A percentile compares a stretch with the other conserved stretches of the same genome.
Evolutionary conservation across 1,284 basidiomycete species (phyloP).

Genomic region (Anthracocystis panici-leucophaei): DNA sequence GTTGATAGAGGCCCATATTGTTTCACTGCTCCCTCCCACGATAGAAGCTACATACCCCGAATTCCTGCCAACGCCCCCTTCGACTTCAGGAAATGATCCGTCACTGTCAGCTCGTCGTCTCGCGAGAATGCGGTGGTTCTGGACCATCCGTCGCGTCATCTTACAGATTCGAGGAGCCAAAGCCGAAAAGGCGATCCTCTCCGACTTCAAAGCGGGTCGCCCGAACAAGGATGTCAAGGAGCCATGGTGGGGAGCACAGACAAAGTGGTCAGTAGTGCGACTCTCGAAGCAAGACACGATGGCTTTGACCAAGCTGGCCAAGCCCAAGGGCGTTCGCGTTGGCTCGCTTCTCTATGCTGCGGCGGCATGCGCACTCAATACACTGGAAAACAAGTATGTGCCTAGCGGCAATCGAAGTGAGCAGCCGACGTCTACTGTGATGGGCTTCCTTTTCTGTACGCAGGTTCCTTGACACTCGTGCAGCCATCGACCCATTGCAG

Average conservation of each 20-base stretch:
- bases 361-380: conserved; percentile 44
- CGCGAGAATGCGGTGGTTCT: conserved; percentile 46
- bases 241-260: conserved; percentile 50
- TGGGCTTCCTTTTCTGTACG: conserved; percentile 48
- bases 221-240: conserved; percentile 11
- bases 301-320: conserved; percentile 28
- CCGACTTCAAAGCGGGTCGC: conserved; percentile 41
- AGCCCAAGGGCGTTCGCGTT: conserved; percentile 37
- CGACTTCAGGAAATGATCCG: background rate
- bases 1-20: conserved; percentile 9
- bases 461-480: conserved; percentile 21
- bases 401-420: background rate
- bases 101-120: conserved; percentile 6
- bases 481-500: conserved; percentile 21
- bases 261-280: conserved; percentile 36
- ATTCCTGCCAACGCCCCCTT: conserved; percentile 10
- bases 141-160: conserved; percentile 43
- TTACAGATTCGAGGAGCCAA: conserved; percentile 28
- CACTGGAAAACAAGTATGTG: conserved; percentile 21
- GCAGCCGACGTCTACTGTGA: conserved; percentile 32
- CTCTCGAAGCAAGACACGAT: conserved; percentile 22
- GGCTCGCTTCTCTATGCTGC: conserved; percentile 45
- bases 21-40: conserved; percentile 30
- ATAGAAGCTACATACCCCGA: conserved; percentile 46
- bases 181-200: conserved; percentile 25